These are phyloP conservation scores for Batkoa obscura DNA, from an alignment of 371 early-diverging fungal species.

Conservation along the genomic window DNA sequence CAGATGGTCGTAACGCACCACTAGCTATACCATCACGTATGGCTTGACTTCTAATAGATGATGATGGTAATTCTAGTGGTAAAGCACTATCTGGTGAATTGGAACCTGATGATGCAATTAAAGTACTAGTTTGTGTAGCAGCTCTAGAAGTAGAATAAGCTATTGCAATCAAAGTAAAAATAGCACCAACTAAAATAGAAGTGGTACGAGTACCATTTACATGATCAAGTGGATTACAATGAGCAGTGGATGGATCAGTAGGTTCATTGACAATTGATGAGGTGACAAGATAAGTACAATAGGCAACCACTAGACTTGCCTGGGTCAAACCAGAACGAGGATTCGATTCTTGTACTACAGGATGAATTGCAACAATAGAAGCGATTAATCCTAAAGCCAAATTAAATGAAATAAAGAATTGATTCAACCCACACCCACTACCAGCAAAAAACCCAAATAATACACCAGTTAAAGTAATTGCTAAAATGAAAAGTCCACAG, in stretches of 20 bases:
- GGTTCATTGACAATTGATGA: constrained; percentile 77
- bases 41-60: constrained; percentile 28
- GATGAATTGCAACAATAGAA: constrained; percentile 49
- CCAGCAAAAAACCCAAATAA: constrained; percentile 67
- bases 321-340: constrained; percentile 81
- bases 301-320: constrained; percentile 78
- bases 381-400: constrained; percentile 23
- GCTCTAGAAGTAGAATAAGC: constrained; percentile 85
- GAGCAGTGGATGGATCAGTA: constrained; percentile 17
- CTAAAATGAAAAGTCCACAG: constrained; percentile 33
- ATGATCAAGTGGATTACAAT: constrained; percentile 71
- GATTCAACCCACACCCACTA: constrained; percentile 63
- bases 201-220: constrained; percentile 61
- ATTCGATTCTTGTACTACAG: constrained; percentile 75
- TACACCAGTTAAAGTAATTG: constrained; percentile 45
- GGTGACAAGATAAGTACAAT: constrained; percentile 74
- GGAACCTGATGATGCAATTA: constrained; percentile 18
- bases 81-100: constrained; percentile 20
- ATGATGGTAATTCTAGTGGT: constrained; percentile 9
- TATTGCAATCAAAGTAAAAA: constrained; percentile 84
- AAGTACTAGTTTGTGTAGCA: constrained; percentile 52
- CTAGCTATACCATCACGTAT: constrained; percentile 48
- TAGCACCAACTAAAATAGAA: constrained; percentile 63
- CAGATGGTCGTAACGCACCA: constrained; percentile 40
- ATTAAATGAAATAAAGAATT: constrained; percentile 80